These are phyloP conservation scores for Fusarium marasasianum DNA, from an alignment of 2,329 filamentous ascomycete genomes.

Conservation along the genomic window DNA sequence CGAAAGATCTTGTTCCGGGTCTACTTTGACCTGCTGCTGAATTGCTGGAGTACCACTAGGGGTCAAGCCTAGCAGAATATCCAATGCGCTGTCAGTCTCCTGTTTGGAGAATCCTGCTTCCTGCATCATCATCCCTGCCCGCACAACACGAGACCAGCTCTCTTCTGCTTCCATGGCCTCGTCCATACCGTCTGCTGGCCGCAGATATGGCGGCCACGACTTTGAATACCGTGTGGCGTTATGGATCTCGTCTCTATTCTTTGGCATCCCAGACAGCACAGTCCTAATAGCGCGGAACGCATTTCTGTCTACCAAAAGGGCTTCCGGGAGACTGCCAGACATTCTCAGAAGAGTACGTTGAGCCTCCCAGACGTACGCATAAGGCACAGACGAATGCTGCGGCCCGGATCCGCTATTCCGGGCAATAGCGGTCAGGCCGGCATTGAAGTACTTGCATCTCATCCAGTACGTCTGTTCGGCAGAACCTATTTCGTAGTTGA, in stretches of 20 bases:
- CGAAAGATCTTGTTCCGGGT: conserved; percentile 27
- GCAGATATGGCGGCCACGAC: conserved; percentile 69
- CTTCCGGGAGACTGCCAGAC: conserved; percentile 58
- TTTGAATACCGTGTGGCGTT: conserved; percentile 59
- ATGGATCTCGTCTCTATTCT: conserved; percentile 60
- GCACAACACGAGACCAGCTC: conserved; percentile 62
- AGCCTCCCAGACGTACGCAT: conserved; percentile 61
- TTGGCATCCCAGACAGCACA: conserved; percentile 63
- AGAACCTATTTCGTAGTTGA: conserved; percentile 22
- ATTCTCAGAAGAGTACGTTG: conserved; percentile 63
- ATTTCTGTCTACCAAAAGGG: conserved; percentile 59
- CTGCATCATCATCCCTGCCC: conserved; percentile 63
- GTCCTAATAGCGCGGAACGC: conserved; percentile 65
- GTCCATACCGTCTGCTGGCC: conserved; percentile 67
- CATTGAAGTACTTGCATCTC: conserved; percentile 48
- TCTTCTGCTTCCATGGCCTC: conserved; percentile 61
- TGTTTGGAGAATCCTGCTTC: conserved; percentile 64
- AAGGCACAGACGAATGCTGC: conserved; percentile 40
- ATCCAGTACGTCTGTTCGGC: conserved; percentile 37
- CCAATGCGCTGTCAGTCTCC: conserved; percentile 58
- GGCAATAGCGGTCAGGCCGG: conserved; percentile 40
- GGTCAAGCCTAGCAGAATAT: conserved; percentile 62
- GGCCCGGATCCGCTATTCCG: conserved; percentile 37
- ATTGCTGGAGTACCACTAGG: conserved; percentile 65
- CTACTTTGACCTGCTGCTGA: conserved; percentile 52